Evolutionary conservation across 352 stramenopile species (phyloP), one percentile per base, ranked within the genome.

Genomic region (Blastocystis sp.): DNA sequence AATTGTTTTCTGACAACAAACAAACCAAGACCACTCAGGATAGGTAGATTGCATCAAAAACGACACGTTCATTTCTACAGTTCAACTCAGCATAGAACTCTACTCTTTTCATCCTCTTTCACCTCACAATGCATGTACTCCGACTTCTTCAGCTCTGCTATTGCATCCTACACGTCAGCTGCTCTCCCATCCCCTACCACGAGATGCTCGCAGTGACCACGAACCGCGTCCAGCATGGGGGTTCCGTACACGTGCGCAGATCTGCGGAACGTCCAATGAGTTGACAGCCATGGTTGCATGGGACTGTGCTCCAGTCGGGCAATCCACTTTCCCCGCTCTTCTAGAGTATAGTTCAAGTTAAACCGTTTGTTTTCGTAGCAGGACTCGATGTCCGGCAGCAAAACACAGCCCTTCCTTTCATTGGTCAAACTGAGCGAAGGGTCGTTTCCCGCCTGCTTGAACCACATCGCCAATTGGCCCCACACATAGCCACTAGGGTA

Each of bases 401-500:
- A 79, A 13, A 92, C 24, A 4, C 90, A 90, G 6, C 91, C 91
- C 5, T 88, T 70, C 6, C 91, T 47, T 43, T 91, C 91, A 34
- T 53, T 81, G 13, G 62, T 75, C 11, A 92, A 59, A 6, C 78
- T 89, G 8, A 90, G 63, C 50, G 73, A 53, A 0, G 91, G 90
- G 47, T 91, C 65, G 37, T 69, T 76, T 16, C 90, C 66, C 16
- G 90, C 91, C 64, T 92, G 91, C 41, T 92, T 91, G 47, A 85
- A 91, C 91, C 91, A 92, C 20, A 63, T 65, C 16, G 56, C 45
- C 45, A 92, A 39, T 75, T 92, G 91, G 9, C 81, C 90, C 91
- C 91, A 92, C 50, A 92, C 41, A 47, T 90, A 92, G 4, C 30
- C 50, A 45, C n/a, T 62, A 18, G 70, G 39, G 59, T 92, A 92